Evolutionary conservation across 1,284 basidiomycete genomes (phyloP).

Genomic region (Ganoderma lucidum): DNA sequence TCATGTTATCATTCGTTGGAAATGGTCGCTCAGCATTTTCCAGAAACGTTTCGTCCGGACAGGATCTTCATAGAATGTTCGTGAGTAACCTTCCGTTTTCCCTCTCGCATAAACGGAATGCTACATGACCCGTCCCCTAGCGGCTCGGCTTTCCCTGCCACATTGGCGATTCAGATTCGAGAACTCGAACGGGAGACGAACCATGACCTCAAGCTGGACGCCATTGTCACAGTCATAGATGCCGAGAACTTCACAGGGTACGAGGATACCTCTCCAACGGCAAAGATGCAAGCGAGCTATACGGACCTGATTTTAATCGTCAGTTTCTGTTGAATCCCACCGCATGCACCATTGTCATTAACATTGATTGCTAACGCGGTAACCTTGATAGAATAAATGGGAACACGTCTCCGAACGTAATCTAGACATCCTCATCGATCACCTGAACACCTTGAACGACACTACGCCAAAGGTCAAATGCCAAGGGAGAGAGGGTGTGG

Average conservation of each 20-base stretch:
- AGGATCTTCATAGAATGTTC: slow-evolving; percentile 94
- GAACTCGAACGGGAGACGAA: slow-evolving; percentile 82
- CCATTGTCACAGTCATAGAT: slow-evolving; percentile 89
- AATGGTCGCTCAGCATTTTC: neutral
- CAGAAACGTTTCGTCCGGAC: slow-evolving; percentile 85
- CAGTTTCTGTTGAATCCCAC: neutral
- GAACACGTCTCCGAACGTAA: slow-evolving; percentile 80
- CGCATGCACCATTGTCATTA: neutral
- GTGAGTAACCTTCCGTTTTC: slow-evolving; percentile 50
- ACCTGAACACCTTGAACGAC: slow-evolving; percentile 90
- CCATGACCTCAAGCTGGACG: slow-evolving; percentile 83
- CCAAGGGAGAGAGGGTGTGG: slow-evolving; percentile 68
- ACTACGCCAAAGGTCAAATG: slow-evolving; percentile 84
- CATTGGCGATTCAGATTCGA: slow-evolving; percentile 90
- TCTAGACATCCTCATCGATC: slow-evolving; percentile 84
- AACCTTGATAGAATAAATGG: slow-evolving; percentile 79
- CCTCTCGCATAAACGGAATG: slow-evolving; percentile 6
- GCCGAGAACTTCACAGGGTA: slow-evolving; percentile 91
- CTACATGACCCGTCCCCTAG: slow-evolving; percentile 44
- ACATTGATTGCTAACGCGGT: neutral
- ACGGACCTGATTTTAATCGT: slow-evolving; percentile 89
- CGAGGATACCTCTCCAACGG: slow-evolving; percentile 88
- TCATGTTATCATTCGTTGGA: neutral
- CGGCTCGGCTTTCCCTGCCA: slow-evolving; percentile 90
- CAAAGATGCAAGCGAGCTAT: slow-evolving; percentile 93